Base-by-base conservation (phyloP, 495 filamentous ascomycete species). In the Talaromyces thailandensis region DNA sequence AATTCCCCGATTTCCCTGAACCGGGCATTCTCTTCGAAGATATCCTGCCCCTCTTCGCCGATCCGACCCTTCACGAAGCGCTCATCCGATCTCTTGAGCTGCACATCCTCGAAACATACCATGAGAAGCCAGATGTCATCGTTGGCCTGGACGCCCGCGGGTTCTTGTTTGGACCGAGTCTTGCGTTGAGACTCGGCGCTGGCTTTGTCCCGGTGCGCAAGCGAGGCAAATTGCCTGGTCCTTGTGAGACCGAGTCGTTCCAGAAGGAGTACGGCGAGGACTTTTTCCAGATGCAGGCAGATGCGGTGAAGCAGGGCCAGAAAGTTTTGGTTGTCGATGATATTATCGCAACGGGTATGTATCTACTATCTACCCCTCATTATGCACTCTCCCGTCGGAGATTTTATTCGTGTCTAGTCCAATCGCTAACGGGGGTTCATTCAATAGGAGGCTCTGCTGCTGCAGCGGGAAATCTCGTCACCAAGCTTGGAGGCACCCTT, bases 261-360 rank as follows among this genome's bases (percentile, higher is more conserved):
- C 78, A 90, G 73, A 99, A 99, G 82, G 95, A 99, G 77, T 99
- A 99, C 71, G 95, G 95, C 26, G 83, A 88, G 78, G 95, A 99
- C 73, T 89, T 86, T 71, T 98, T 99, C 79, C 88, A 98, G 82
- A 95, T 98, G 79, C 95, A 99, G 78, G 77, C 76, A 58, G 92
- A 87, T 73, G 85, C 86, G 12, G 86, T 98, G 69, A 89, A 90
- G 80, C 81, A 83, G 43, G 95, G 93, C 21, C 91, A 96, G 82
- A 88, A 85, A 71, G 93, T 96, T 21, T 74, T 99, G 64, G 82
- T 99, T 56, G 89, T 99, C 48, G 94, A 99, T 71, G 94, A 99
- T 72, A 93, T 99, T 68, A 98, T 99, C 75, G 94, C 94, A 35
- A 99, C 94, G 64, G 94, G 94, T 96, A 81, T 72, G 86, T 74